Percentiles rank a stretch among this genome's conserved stretches.
Evolutionary conservation across 305 asterid genomes (phyloP).

Genomic region (Fraxinus albicans): DNA sequence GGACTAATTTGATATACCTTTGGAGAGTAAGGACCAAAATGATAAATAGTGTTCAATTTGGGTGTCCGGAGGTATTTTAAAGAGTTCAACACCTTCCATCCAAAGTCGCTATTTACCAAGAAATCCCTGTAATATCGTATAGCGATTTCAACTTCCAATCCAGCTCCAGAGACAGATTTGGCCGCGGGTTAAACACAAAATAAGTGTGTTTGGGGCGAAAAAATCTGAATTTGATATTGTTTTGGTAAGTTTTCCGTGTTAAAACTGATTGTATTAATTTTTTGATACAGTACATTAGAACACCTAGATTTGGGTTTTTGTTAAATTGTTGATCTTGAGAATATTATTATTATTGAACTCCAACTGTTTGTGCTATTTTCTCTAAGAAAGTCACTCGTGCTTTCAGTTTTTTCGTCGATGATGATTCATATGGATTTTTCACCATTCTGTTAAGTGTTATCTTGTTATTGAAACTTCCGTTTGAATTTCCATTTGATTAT

Average conservation of each 20-base stretch:
- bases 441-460: neutral
- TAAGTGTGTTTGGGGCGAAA: neutral
- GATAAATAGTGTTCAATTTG: neutral
- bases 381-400: neutral
- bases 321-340: neutral
- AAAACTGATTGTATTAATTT: neutral
- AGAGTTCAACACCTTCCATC: neutral
- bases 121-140: neutral
- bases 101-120: neutral
- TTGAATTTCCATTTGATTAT: no score
- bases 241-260: neutral
- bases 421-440: neutral
- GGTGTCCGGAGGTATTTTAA: neutral
- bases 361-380: neutral
- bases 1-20: neutral
- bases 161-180: neutral
- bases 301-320: neutral
- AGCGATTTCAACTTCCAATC: neutral
- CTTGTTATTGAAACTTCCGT: neutral
- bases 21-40: neutral
- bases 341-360: neutral
- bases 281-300: neutral
- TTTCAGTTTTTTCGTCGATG: neutral
- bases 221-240: neutral
- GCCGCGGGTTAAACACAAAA: neutral